phyloP scores from a whole-genome alignment of 371 early-diverging fungal genomes.

The Rhizopus stolonifer region DNA sequence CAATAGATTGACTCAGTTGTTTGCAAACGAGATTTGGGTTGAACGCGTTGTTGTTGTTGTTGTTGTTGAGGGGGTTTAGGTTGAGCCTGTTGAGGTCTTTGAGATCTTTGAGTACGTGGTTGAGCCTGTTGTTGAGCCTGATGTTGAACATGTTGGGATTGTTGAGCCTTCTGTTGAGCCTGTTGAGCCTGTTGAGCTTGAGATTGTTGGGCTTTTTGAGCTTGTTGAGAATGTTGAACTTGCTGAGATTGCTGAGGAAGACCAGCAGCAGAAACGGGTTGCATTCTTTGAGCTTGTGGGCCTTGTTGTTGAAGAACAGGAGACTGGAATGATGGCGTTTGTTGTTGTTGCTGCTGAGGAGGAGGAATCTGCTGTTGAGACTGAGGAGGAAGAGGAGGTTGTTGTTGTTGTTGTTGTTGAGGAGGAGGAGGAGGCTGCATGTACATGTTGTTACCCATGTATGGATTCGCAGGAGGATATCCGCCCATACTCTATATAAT shows the following conservation, averaged over 20 bases:
- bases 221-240: constrained; percentile 18
- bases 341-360: constrained; percentile 20
- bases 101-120: constrained; percentile 31
- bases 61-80: constrained; percentile 1
- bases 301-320: constrained; percentile 11
- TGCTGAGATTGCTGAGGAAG: neutral
- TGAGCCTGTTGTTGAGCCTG: too few relatives aligned
- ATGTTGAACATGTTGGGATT: too few relatives aligned
- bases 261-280: too few relatives aligned
- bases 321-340: neutral
- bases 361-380: constrained; percentile 24
- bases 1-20: constrained; percentile 17
- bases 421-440: constrained; percentile 28
- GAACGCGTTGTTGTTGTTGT: constrained; percentile 3
- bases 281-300: too few relatives aligned
- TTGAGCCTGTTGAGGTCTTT: constrained; percentile 22
- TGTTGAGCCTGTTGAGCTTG: constrained; percentile 16
- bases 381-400: constrained; percentile 16
- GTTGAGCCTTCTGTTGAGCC: constrained; percentile 12
- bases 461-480: constrained; percentile 43
- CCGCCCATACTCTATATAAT: constrained; percentile 30
- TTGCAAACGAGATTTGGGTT: too few relatives aligned
- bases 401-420: constrained; percentile 30
- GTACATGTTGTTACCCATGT: constrained; percentile 22
- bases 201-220: constrained; percentile 23